Base-by-base conservation (phyloP, 495 filamentous ascomycete genomes). In the Penicillium silybi region DNA sequence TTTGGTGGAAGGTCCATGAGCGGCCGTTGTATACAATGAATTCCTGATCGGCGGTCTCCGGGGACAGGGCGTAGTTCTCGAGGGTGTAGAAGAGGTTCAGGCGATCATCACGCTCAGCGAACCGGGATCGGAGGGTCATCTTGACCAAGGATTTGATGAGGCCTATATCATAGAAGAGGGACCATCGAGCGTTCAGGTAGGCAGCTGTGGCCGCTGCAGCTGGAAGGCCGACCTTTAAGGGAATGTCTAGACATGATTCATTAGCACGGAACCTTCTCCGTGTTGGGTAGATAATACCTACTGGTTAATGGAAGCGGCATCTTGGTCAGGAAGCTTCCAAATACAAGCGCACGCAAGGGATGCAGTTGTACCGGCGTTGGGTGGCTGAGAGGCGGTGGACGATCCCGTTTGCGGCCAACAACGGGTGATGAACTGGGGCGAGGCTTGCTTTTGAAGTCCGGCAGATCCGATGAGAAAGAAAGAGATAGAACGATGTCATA, bases 51-150 rank as follows among this genome's bases (percentile, higher is more conserved):
- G 74, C 80, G 1, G 78, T 79, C 18, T 77, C 73, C 22, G 80
- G 71, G 32, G 78, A 64, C 18, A 78, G 74, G 6, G 92, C 91
- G 25, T 79, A 69, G 29, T 74, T 61, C 61, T 97, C 93, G 35
- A 98, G 75, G 16, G 70, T 53, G 69, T 97, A 95, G 73, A 97
- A 98, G 37, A 82, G 65, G 61, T 85, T 96, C 48, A 88, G 42
- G 19, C 76, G 74, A 54, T 87, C 88, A 0, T 73, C 74, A 10
- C 71, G 73, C 44, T 82, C 74, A 32, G 72, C 71, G 10, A 75
- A 15, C 18, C 59, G 58, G 7, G 75, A 59, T 2, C 62, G 67
- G n/a, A 80, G 18, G 15, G 65, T 48, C 23, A 76, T 68, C 8
- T 70, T 72, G 17, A 81, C 16, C 27, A 80, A 52, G 26, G 76